A percentile compares a stretch with the other conserved stretches of the same genome.
These are phyloP conservation scores for Erythrophleum fordii DNA, from an alignment of 306 rosid genomes.

Conservation along the genomic window DNA sequence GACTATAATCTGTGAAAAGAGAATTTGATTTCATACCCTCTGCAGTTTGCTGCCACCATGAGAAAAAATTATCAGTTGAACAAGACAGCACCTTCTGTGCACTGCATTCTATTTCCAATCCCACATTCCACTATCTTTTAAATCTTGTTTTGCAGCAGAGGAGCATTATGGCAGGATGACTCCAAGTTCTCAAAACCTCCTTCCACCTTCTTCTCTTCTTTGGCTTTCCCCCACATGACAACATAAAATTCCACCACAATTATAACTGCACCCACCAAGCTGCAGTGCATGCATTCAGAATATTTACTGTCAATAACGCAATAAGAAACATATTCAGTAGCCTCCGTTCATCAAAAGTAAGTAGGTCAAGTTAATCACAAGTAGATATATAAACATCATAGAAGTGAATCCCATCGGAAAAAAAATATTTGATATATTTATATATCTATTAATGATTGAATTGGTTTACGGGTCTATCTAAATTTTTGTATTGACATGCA, in stretches of 20 bases:
- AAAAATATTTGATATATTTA: background rate
- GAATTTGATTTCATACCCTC: background rate
- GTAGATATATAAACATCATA: too few species aligned
- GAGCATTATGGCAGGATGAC: constrained; percentile 32
- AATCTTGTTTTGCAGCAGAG: constrained; percentile 46
- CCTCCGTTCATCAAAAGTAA: background rate
- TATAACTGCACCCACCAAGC: constrained; percentile 56
- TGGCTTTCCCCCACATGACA: constrained; percentile 60
- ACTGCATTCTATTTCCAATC: background rate
- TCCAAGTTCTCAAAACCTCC: constrained; percentile 2
- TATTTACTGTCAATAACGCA: background rate
- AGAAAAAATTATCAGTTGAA: background rate
- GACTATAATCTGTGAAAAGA: background rate
- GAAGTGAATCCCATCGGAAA: too few species aligned
- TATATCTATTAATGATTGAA: too few species aligned
- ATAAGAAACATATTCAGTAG: background rate
- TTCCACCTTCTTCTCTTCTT: constrained; percentile 36
- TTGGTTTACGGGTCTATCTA: too few species aligned
- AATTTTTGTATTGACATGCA: too few species aligned
- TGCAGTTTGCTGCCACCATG: background rate
- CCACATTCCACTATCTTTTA: too few species aligned
- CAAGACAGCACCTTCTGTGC: background rate
- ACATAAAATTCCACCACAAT: constrained; percentile 54
- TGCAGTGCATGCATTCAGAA: constrained; percentile 18
- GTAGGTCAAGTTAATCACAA: background rate